Conservation (phyloP, 2,329 filamentous ascomycete genomes). For the Fusarium austroafricanum region DNA sequence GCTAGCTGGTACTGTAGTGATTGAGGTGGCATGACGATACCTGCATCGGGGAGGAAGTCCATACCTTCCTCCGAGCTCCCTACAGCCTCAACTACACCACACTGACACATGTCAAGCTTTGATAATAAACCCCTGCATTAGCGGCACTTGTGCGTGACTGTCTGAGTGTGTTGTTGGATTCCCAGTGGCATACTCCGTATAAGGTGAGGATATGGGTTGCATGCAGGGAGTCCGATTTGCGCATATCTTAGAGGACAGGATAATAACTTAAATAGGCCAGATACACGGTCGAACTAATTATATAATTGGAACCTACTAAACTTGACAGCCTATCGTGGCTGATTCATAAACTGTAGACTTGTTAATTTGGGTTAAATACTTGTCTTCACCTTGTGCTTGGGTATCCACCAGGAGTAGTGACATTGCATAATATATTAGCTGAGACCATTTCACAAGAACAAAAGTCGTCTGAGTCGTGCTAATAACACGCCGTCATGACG, state of each 20-base stretch:
- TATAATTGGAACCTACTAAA: neutral
- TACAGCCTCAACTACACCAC: neutral
- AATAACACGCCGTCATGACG: too few relatives aligned
- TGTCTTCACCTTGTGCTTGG: neutral
- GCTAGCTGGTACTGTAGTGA: too few relatives aligned
- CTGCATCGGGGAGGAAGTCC: neutral
- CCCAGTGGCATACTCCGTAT: neutral
- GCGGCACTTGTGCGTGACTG: neutral
- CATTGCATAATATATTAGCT: neutral
- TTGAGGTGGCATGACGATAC: neutral
- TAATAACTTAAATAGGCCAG: neutral
- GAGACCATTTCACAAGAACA: neutral
- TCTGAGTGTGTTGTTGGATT: neutral
- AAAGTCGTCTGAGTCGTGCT: neutral
- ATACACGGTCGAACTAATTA: neutral
- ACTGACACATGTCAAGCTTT: too few relatives aligned
- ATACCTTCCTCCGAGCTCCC: neutral
- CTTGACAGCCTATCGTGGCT: neutral
- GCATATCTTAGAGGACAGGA: neutral
- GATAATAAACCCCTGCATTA: neutral
- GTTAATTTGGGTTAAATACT: neutral
- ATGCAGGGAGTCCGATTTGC: too few relatives aligned
- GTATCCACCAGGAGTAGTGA: neutral
- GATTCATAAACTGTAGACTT: neutral
- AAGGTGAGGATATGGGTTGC: neutral